These are phyloP conservation scores for Blastocystis sp. DNA, from an alignment of 352 stramenopile genomes.

Conservation along the genomic window DNA sequence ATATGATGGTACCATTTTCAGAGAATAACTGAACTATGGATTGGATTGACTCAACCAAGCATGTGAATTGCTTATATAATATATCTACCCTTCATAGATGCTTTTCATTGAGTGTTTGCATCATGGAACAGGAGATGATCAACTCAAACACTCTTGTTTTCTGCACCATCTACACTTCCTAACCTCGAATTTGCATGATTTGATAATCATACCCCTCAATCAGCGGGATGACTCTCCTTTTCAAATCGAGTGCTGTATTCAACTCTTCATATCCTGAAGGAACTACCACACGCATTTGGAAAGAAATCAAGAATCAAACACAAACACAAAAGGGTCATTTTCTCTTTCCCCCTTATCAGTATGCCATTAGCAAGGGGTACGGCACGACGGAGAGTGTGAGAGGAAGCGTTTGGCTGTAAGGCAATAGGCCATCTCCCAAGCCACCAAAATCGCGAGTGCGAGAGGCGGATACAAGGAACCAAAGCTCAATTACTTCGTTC, in stretches of 20 bases:
- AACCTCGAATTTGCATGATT: neutral
- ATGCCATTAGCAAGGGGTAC: neutral
- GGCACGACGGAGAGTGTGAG: conserved; percentile 20
- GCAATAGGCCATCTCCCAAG: conserved; percentile 40
- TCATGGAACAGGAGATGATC: neutral
- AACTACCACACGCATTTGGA: neutral
- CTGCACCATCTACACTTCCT: neutral
- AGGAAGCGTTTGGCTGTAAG: neutral
- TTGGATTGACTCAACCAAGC: too few species aligned
- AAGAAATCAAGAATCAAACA: neutral
- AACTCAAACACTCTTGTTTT: conserved; percentile 1
- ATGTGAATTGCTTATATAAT: too few species aligned
- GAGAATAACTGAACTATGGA: too few species aligned
- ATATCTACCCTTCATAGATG: too few species aligned
- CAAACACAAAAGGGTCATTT: neutral
- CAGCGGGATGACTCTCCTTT: too few species aligned
- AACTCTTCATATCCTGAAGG: too few species aligned
- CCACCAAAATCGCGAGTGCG: neutral
- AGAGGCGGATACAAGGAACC: conserved; percentile 29
- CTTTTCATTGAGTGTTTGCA: too few species aligned
- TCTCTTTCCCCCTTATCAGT: neutral
- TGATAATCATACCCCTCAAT: too few species aligned
- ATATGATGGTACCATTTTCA: too few species aligned
- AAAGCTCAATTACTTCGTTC: conserved; percentile 13
- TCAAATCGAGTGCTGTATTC: too few species aligned